Evolutionary conservation across 2,329 filamentous ascomycete species (phyloP), one percentile per base, ranked within the genome.

Genomic region (Chalaropsis ovoidea): DNA sequence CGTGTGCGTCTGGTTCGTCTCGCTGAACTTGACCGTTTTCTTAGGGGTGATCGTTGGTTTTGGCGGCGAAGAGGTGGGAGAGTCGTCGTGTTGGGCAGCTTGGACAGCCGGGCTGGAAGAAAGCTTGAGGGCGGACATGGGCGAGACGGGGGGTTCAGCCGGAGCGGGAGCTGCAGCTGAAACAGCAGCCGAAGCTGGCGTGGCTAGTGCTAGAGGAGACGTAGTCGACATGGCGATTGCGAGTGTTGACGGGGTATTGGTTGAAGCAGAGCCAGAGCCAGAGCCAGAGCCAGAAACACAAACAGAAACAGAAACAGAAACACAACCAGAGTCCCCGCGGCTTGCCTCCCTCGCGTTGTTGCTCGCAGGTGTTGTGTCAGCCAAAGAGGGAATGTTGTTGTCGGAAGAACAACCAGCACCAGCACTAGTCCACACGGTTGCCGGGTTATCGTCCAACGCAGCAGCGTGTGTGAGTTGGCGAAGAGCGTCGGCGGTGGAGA

Each of bases 1-100:
- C 7, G 62, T 64, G 19, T 45, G 62, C 17, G 49, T 65, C 49
- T 64, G 35, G n/a, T 19, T 60, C 19, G 42, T 42, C 24, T 67
- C 60, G 17, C 56, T 62, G 19, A 67, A 67, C 42, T 64, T 67
- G 47, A 67, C 66, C 7, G 66, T 62, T 39, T 67, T 67, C 42
- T 64, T 63, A 39, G 62, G 52, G 8, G 65, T 61, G 52, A 22
- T 56, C 19, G 65, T 49, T 3, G 19, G 1, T 54, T 67, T 64
- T 13, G 54, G 41, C 4, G 43, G 31, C 1, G 62, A 22, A 19
- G 49, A 22, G 24, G 39, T 42, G 1, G 39, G 19, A 27, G 49
- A 15, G 10, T 62, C 27, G 42, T 27, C 10, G 15, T 49, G 42
- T 5, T n/a, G 3, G 54, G 15, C 39, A 7, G n/a, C n/a, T 43